These are phyloP conservation scores for Viola pubescens DNA, from an alignment of 441 rosid genomes.

Conservation along the genomic window DNA sequence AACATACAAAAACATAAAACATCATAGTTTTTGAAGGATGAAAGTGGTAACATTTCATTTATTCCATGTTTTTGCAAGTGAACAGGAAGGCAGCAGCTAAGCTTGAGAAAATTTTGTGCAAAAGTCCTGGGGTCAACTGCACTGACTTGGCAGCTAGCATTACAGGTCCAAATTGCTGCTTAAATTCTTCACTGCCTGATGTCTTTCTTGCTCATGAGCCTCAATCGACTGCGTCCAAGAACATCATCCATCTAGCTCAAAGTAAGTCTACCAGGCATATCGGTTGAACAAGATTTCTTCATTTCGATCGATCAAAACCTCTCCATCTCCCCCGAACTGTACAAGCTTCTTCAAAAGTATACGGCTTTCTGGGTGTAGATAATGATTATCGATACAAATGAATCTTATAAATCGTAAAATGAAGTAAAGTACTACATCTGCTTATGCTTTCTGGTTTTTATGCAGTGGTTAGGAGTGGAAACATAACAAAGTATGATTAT, in stretches of 20 bases:
- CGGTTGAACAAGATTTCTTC: not conserved
- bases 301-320: too few species aligned
- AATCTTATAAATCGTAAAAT: not conserved
- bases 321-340: too few species aligned
- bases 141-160: conserved; percentile 34
- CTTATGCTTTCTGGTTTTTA: not conserved
- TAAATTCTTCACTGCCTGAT: conserved; percentile 30
- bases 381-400: not conserved
- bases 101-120: conserved; percentile 23
- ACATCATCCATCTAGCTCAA: conserved; percentile 53
- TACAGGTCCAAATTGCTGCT: conserved; percentile 51
- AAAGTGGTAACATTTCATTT: not conserved
- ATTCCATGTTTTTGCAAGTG: not conserved
- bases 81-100: not conserved
- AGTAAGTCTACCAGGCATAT: conserved; percentile 22
- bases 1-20: not conserved
- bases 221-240: conserved; percentile 44
- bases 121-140: conserved; percentile 44
- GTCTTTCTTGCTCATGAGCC: conserved; percentile 40
- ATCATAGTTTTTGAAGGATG: not conserved
- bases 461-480: conserved; percentile 37
- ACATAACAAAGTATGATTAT: conserved; percentile 35
- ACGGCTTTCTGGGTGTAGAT: too few species aligned
- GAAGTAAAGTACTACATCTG: not conserved
- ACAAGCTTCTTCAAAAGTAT: too few species aligned